A percentile compares a stretch with the other conserved stretches of the same genome.
phyloP scores from a whole-genome alignment of 768 basidiomycete genomes.

The Lactarius akahatsu region DNA sequence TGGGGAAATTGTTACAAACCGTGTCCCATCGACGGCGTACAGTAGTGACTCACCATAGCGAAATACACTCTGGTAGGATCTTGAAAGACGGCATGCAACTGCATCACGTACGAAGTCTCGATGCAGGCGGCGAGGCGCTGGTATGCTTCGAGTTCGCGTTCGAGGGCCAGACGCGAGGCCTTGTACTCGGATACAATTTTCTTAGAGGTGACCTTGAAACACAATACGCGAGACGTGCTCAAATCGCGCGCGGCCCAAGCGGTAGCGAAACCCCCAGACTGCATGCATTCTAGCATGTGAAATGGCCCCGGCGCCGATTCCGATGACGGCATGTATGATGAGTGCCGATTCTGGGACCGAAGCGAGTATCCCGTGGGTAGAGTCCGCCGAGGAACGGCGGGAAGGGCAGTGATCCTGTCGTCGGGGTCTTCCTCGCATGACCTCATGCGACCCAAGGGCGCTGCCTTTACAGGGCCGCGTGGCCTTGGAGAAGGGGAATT shows the following conservation, averaged over 20 bases:
- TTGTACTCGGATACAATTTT: conserved; percentile 21
- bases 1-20: conserved; percentile 2
- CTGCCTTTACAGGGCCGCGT: conserved; percentile 5
- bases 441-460: conserved; percentile 10
- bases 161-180: conserved; percentile 23
- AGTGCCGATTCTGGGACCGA: conserved; percentile 27
- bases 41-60: conserved; percentile 24
- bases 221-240: conserved; percentile 27
- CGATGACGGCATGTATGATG: conserved; percentile 19
- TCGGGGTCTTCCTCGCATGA: conserved; percentile 19
- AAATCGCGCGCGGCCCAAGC: conserved; percentile 28
- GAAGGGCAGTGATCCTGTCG: conserved; percentile 18
- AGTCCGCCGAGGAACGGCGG: conserved; percentile 17
- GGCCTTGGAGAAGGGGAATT: conserved; percentile 8
- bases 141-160: conserved; percentile 29
- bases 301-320: conserved; percentile 27
- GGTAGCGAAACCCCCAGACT: conserved; percentile 24
- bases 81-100: conserved; percentile 29
- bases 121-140: conserved; percentile 28
- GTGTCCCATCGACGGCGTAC: neutral
- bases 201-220: conserved; percentile 25
- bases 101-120: conserved; percentile 28
- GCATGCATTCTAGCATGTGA: conserved; percentile 26
- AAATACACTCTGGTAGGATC: conserved; percentile 22
- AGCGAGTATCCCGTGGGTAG: conserved; percentile 22